These are phyloP conservation scores for Hibiscus trionum DNA, from an alignment of 345 rosid species.

Conservation along the genomic window DNA sequence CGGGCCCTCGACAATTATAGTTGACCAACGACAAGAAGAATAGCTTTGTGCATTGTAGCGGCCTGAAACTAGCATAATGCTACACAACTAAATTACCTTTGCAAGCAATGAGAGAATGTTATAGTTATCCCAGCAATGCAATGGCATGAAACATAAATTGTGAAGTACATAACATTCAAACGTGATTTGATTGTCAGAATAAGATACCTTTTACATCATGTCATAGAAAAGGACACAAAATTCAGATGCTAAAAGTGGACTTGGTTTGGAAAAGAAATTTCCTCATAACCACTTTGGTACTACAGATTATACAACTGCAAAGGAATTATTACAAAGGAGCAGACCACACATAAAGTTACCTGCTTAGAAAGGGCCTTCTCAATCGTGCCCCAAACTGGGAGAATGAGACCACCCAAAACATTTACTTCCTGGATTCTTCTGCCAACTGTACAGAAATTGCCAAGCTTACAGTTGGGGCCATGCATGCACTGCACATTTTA, in stretches of 20 bases:
- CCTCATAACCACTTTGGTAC: neutral
- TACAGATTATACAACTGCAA: neutral
- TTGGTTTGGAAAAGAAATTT: neutral
- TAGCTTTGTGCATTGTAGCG: neutral
- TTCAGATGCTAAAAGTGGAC: neutral
- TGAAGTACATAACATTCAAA: neutral
- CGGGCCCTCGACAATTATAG: neutral
- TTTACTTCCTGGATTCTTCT: conserved; percentile 88
- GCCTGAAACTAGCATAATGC: neutral
- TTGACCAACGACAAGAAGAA: neutral
- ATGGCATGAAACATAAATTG: neutral
- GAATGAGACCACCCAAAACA: conserved; percentile 92
- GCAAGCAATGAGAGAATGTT: neutral
- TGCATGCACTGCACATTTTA: conserved; percentile 80
- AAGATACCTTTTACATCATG: neutral
- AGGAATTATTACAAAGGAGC: neutral
- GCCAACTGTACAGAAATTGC: conserved; percentile 88
- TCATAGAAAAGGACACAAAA: neutral
- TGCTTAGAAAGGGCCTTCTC: conserved; percentile 96
- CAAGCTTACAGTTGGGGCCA: conserved; percentile 90
- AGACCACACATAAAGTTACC: conserved; percentile 28
- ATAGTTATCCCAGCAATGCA: neutral
- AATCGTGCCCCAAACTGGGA: conserved; percentile 96
- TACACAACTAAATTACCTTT: neutral
- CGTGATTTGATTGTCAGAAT: neutral